Evolutionary conservation across 2,329 filamentous ascomycete species (phyloP), one percentile per base, ranked within the genome.

Genomic region (Alternaria triticimaculans): DNA sequence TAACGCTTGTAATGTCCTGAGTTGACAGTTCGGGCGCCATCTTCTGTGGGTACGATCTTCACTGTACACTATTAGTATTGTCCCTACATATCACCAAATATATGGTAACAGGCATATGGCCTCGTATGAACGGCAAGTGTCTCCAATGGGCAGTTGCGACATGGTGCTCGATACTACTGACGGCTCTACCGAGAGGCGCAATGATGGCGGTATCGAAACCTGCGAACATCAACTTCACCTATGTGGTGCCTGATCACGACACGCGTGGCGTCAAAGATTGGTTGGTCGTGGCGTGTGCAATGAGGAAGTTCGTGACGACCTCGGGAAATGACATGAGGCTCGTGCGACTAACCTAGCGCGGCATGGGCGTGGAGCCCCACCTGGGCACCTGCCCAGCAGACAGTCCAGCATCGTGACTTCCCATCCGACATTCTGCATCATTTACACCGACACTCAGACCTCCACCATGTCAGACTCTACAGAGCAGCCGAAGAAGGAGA

Each of bases 401-500:
- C 37, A 68, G 66, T 64, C 63, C 48, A 63, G 44, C 55, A 45
- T 59, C 37, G 41, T 44, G 50, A 54, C 62, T 65, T 62, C 48
- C 54, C 21, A 41, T 46, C 25, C 57, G 20, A 51, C 46, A 45
- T 66, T 28, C 30, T 51, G 45, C 49, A 51, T 59, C 46, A 20
- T 33, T 21, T 33, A 61, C 30, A 54, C 55, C 48, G 20, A 48
- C n/a, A 44, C 44, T 20, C 51, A 62, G 44, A 44, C 37, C 25
- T 44, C 44, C 58, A 72, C 41, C 64, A 80, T 80, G 76, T 74
- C 78, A 37, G 75, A 78, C 30, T 66, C 70, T 46, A 69, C 70
- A 49, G 78, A 74, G 23, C 67, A 80, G 53, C 75, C 78, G 56
- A 72, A 77, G 55, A 80, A 80, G 57, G 78, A 80, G 67, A 90